Conservation (phyloP, 106 monocot genomes). For the Narthecium ossifragum region DNA sequence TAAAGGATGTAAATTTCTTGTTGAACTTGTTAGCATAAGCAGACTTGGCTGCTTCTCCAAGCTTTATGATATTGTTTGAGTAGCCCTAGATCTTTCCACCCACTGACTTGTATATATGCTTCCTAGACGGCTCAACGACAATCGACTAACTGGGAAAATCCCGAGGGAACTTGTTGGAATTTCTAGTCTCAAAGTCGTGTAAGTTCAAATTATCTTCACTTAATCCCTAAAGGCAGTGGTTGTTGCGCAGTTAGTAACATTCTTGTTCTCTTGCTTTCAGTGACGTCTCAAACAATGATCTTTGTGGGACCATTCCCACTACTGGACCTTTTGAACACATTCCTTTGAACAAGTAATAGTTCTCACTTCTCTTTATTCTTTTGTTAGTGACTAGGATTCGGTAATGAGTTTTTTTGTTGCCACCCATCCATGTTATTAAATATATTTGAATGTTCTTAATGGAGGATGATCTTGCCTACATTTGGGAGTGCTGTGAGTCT, state of each 20-base stretch:
- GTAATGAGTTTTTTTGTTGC: background rate
- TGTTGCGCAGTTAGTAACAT: background rate
- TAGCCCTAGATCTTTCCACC: too few species aligned
- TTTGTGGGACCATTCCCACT: conserved; percentile 94
- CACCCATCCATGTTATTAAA: background rate
- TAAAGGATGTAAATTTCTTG: too few species aligned
- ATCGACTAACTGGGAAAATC: conserved; percentile 67
- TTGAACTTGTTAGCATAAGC: too few species aligned
- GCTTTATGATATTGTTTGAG: too few species aligned
- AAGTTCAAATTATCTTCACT: conserved; percentile 25
- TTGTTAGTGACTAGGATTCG: background rate
- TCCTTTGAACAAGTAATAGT: conserved; percentile 81
- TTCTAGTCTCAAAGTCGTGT: conserved; percentile 90
- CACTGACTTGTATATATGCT: background rate
- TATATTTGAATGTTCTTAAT: background rate
- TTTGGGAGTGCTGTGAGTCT: background rate
- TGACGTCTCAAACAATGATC: conserved; percentile 87
- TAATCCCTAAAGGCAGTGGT: too few species aligned
- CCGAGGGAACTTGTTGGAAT: conserved; percentile 72
- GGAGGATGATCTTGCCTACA: background rate
- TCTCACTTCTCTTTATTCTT: background rate
- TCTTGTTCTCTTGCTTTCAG: conserved; percentile 28
- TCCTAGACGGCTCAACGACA: conserved; percentile 81
- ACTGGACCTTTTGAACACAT: conserved; percentile 87
- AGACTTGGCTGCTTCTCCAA: too few species aligned